Evolutionary conservation across 805 yeast species (phyloP).

Genomic region (Nakazawaea ernobii): DNA sequence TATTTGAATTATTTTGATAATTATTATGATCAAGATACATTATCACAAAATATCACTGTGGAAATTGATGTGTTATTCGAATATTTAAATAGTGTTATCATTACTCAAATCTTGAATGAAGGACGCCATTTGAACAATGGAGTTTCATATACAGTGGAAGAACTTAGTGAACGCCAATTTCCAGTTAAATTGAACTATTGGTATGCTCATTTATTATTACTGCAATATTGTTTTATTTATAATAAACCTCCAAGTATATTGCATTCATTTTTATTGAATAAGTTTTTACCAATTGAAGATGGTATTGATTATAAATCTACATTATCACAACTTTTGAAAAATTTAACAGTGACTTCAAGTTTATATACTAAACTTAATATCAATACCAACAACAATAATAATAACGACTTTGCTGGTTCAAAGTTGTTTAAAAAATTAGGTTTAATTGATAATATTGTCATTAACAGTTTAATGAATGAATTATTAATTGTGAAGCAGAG

Average conservation of each 20-base stretch:
- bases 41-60: slow-evolving; percentile 16
- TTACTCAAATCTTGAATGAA: slow-evolving; percentile 33
- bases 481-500: slow-evolving; percentile 21
- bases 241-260: slow-evolving; percentile 35
- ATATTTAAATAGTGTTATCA: slow-evolving; percentile 41
- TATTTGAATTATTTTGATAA: slow-evolving; percentile 32
- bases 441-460: slow-evolving; percentile 20
- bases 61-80: slow-evolving; percentile 42
- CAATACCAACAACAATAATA: neutral
- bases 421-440: slow-evolving; percentile 17
- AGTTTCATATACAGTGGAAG: slow-evolving; percentile 6
- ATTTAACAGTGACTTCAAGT: slow-evolving; percentile 21
- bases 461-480: slow-evolving; percentile 27
- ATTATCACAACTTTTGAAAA: slow-evolving; percentile 18
- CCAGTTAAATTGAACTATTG: slow-evolving; percentile 30
- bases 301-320: slow-evolving; percentile 11
- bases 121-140: slow-evolving; percentile 8
- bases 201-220: slow-evolving; percentile 42
- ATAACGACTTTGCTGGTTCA: neutral
- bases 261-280: slow-evolving; percentile 24
- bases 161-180: slow-evolving; percentile 13
- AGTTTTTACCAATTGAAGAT: slow-evolving; percentile 20
- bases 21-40: slow-evolving; percentile 8
- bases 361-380: slow-evolving; percentile 3
- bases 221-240: slow-evolving; percentile 34